These are phyloP conservation scores for Ulvella scutata DNA, from an alignment of 139 green algal genomes.

Conservation along the genomic window DNA sequence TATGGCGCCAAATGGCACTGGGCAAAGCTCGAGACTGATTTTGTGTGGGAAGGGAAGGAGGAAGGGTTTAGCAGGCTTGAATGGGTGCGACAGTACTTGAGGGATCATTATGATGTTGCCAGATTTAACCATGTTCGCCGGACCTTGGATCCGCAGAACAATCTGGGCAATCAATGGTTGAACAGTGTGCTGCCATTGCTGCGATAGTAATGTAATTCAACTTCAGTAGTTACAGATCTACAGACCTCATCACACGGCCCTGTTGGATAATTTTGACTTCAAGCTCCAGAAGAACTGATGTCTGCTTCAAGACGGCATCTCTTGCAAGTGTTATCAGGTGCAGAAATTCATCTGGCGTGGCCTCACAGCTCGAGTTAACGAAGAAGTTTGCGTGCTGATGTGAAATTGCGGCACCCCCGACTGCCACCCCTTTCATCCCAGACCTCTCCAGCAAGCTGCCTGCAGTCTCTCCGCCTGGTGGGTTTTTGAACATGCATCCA, in stretches of 20 bases:
- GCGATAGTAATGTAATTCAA: neutral
- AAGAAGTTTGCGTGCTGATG: neutral
- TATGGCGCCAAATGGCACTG: conserved; percentile 80
- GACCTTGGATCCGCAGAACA: conserved; percentile 69
- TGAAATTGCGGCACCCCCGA: neutral
- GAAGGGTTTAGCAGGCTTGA: conserved; percentile 5
- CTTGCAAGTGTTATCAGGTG: neutral
- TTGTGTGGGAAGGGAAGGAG: neutral
- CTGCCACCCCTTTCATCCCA: neutral
- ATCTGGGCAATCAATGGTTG: conserved; percentile 62
- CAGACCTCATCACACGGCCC: no score
- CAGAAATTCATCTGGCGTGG: neutral
- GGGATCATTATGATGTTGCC: conserved; percentile 10
- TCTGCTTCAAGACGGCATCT: neutral
- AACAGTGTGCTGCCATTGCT: conserved; percentile 39
- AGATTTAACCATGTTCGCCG: conserved; percentile 33
- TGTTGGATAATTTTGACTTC: neutral
- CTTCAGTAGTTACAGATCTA: neutral
- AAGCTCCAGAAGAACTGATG: neutral
- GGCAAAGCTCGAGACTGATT: conserved; percentile 89
- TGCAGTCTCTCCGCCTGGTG: neutral
- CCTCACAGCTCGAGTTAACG: neutral
- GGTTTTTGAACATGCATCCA: neutral
- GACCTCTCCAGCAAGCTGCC: neutral
- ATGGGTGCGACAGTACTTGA: conserved; percentile 19